Conservation (phyloP, 2,329 filamentous ascomycete species). For the Fusarium sp. region DNA sequence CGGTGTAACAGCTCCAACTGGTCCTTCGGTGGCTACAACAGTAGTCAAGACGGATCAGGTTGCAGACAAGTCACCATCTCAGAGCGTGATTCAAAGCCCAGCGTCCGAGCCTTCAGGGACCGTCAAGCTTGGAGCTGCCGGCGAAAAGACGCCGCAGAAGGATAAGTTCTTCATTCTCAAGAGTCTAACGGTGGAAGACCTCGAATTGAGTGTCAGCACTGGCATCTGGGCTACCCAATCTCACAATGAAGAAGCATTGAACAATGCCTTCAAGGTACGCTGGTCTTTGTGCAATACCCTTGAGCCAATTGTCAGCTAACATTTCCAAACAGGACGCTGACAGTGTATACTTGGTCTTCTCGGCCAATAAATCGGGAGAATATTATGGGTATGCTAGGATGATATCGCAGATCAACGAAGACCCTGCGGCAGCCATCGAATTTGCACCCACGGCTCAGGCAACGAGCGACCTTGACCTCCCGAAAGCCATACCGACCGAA, state of each 20-base stretch:
- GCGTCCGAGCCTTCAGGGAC: neutral
- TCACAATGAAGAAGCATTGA: conserved; percentile 88
- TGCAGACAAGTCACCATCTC: conserved; percentile 10
- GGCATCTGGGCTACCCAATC: conserved; percentile 94
- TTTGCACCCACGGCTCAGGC: conserved; percentile 74
- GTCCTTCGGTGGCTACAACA: conserved; percentile 58
- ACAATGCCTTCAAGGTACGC: conserved; percentile 81
- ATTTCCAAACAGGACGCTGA: conserved; percentile 70
- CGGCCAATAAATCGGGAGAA: conserved; percentile 96
- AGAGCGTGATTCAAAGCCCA: conserved; percentile 4
- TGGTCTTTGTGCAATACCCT: neutral
- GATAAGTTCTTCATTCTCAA: conserved; percentile 94
- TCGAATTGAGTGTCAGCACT: conserved; percentile 87
- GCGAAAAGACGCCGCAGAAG: conserved; percentile 49
- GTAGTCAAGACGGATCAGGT: conserved; percentile 23
- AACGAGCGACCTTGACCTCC: conserved; percentile 70
- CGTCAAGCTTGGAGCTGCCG: neutral
- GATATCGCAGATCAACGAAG: conserved; percentile 83
- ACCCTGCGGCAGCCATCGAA: conserved; percentile 74
- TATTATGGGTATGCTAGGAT: conserved; percentile 97
- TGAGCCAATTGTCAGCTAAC: neutral
- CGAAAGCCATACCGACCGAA: conserved; percentile 82
- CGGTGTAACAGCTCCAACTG: conserved; percentile 64
- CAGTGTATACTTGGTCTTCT: conserved; percentile 92
- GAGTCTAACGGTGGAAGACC: conserved; percentile 88